Conservation (phyloP, 2,329 filamentous ascomycete species). For the Xylariaceae sp. region DNA sequence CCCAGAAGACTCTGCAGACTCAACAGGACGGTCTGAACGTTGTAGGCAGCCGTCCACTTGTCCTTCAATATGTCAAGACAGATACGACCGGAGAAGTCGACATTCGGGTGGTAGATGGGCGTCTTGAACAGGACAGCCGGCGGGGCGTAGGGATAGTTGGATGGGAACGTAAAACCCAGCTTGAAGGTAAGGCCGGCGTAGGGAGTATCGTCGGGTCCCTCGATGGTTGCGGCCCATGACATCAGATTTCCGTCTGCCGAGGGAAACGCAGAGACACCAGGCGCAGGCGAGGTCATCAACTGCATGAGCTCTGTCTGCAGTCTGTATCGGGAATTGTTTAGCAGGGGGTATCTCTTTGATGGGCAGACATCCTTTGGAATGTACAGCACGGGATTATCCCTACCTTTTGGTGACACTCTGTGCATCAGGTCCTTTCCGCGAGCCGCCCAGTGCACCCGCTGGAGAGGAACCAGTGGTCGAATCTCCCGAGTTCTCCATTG, state of each 20-base stretch:
- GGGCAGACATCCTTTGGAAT: constrained; percentile 14
- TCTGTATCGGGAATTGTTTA: constrained; percentile 41
- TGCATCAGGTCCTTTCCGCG: constrained; percentile 56
- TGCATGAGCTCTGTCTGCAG: constrained; percentile 97
- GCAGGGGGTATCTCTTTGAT: neutral
- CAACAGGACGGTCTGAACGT: constrained; percentile 86
- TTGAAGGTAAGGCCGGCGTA: constrained; percentile 87
- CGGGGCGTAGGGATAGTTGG: constrained; percentile 87
- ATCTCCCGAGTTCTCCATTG: constrained; percentile 60
- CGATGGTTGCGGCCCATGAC: constrained; percentile 89
- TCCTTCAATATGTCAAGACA: constrained; percentile 98
- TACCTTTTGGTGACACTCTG: constrained; percentile 77
- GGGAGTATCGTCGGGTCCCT: constrained; percentile 83
- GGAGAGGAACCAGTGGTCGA: constrained; percentile 57
- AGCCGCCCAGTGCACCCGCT: constrained; percentile 54
- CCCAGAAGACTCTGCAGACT: constrained; percentile 93
- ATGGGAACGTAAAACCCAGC: constrained; percentile 83
- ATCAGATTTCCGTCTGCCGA: constrained; percentile 84
- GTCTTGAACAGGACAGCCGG: constrained; percentile 96
- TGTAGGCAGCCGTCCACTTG: constrained; percentile 98
- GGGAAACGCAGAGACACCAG: constrained; percentile 92
- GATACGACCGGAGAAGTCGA: constrained; percentile 95
- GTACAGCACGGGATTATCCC: neutral
- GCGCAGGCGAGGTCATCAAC: constrained; percentile 91
- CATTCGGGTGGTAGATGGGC: constrained; percentile 97